Base-by-base conservation (phyloP, 768 basidiomycete genomes). In the Psilocybe sp. region DNA sequence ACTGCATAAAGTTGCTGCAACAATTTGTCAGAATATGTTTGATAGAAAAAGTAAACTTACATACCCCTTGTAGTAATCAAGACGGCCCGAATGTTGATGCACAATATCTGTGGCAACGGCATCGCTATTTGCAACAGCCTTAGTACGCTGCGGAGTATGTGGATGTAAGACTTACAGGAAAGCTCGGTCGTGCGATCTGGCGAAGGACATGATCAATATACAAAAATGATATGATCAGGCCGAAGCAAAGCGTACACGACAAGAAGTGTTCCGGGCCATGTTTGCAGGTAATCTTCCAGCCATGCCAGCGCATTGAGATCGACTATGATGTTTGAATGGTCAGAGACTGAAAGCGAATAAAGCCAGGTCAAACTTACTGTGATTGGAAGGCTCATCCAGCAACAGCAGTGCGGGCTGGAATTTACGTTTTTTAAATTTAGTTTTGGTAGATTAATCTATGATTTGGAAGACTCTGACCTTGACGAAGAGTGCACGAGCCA, bases 51-150 rank as follows among this genome's bases (percentile, higher is more conserved):
- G 52, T 36, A 40, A 3, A 28, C 14, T 13, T n/a, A 56, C 72
- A 20, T 60, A 89, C 84, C 96, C 97, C 74, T 98, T 97, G 76
- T 95, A 98, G 72, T 98, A 98, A 65, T 98, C 94, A 15, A 98
- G 77, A 40, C 97, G 81, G 47, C 78, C 87, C 0, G 88, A 93
- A 65, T 98, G 94, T 67, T 92, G 93, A 65, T 97, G 92, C n/a
- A 98, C 81, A 56, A 99, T 98, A 66, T 99, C 97, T 14, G 97
- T 98, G 3, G 97, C 96, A 34, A 98, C 92, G 13, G 91, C 89
- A 66, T 98, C 96, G 47, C 88, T 90, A 28, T 28, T 28, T 7
- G 7, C 23, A 3, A 7, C 23, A 7, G 7, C 3, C 7, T 28
- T 28, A 28, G 23, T 7, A 28, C 7, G 23, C 23, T 28, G 23